Conservation (phyloP, 108 stramenopile genomes). For the Mediolabrus comicus region DNA sequence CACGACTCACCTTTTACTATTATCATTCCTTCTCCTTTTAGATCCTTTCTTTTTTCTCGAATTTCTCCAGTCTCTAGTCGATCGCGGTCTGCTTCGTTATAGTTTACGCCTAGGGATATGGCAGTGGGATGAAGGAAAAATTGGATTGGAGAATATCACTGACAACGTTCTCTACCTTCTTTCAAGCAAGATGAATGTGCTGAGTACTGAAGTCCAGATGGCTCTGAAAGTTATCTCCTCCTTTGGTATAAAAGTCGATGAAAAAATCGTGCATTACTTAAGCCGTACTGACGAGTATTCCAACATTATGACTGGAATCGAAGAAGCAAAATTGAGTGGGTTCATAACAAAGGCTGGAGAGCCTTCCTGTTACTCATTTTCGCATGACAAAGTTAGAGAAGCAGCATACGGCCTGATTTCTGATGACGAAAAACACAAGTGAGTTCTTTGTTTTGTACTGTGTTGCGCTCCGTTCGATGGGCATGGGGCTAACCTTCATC, state of each 20-base stretch:
- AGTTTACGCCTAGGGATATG: conserved; percentile 14
- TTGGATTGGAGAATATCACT: conserved; percentile 22
- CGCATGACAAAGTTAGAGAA: conserved; percentile 57
- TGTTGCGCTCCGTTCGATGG: not conserved
- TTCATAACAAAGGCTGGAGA: conserved; percentile 16
- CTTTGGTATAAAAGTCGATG: conserved; percentile 35
- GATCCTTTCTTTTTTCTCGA: conserved; percentile 28
- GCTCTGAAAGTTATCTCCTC: conserved; percentile 34
- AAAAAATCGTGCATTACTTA: not conserved
- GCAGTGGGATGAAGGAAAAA: conserved; percentile 26
- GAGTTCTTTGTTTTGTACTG: not conserved
- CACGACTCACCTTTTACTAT: too few species aligned
- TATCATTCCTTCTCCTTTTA: not conserved
- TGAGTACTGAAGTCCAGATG: conserved; percentile 14
- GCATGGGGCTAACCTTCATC: not conserved
- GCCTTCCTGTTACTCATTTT: conserved; percentile 23
- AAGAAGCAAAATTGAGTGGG: conserved; percentile 9
- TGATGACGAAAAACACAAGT: conserved; percentile 9
- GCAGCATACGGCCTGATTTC: conserved; percentile 53
- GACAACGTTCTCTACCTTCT: conserved; percentile 50
- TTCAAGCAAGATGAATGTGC: conserved; percentile 27
- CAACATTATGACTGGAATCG: conserved; percentile 3
- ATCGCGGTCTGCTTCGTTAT: conserved; percentile 14
- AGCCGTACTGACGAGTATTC: not conserved
- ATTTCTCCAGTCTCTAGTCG: conserved; percentile 26